These are phyloP conservation scores for Penicillium sp. DNA, from an alignment of 2,329 filamentous ascomycete species.

Conservation along the genomic window DNA sequence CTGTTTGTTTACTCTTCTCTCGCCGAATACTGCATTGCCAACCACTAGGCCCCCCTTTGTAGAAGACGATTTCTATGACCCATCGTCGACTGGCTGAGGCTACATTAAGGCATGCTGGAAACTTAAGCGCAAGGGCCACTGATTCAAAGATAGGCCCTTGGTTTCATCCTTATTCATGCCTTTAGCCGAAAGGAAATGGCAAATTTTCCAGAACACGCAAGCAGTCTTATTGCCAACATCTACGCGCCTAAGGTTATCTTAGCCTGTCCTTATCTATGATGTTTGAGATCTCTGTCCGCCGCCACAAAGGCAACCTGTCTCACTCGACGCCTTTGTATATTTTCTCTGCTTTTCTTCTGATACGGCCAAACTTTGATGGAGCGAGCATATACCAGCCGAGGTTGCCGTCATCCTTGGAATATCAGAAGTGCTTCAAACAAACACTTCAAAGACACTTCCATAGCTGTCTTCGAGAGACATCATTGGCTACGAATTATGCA, in stretches of 20 bases:
- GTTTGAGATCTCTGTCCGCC: not conserved
- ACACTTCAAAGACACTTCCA: not conserved
- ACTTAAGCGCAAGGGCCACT: constrained; percentile 1
- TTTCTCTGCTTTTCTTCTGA: not conserved
- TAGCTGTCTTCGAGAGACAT: not conserved
- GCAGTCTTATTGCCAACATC: not conserved
- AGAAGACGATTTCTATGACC: not conserved
- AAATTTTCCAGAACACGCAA: not conserved
- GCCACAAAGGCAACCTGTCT: not conserved
- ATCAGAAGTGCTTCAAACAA: not conserved
- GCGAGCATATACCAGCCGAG: not conserved
- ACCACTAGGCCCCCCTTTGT: not conserved
- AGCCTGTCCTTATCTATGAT: not conserved
- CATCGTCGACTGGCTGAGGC: constrained; percentile 1
- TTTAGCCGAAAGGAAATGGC: not conserved
- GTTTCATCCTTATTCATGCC: not conserved
- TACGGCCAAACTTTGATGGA: constrained; percentile 2
- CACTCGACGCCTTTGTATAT: constrained; percentile 1
- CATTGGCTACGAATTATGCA: not conserved
- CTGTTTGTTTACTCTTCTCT: constrained; percentile 1
- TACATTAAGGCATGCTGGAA: not conserved
- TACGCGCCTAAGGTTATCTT: not conserved
- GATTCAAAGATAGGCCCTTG: not conserved
- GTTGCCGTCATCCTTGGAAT: not conserved
- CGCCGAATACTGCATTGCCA: constrained; percentile 3